phyloP scores from a whole-genome alignment of 306 rosid genomes.

The Arachis stenosperma region DNA sequence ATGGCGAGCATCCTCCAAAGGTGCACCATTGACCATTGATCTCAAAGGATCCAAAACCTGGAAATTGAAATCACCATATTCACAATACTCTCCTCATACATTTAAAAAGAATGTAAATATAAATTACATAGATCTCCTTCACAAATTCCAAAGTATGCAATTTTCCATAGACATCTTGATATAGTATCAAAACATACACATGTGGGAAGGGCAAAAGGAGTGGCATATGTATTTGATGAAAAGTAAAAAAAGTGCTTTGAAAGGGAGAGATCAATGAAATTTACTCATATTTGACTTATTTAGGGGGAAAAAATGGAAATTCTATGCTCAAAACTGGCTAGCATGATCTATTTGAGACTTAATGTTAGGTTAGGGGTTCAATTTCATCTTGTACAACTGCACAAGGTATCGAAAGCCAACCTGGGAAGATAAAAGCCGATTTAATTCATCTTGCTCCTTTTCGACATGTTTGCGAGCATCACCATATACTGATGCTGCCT shows the following conservation, averaged over 20 bases:
- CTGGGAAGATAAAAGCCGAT: conserved; percentile 77
- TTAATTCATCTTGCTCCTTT: conserved; percentile 92
- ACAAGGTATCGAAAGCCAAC: conserved; percentile 50
- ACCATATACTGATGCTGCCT: conserved; percentile 92
- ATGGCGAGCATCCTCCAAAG: conserved; percentile 99
- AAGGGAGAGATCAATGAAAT: conserved; percentile 2
- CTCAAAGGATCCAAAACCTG: conserved; percentile 96
- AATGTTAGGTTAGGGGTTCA: conserved; percentile 23
- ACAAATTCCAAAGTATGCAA: conserved; percentile 18
- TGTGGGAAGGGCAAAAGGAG: conserved; percentile 24
- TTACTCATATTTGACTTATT: conserved; percentile 23
- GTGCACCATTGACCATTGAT: conserved; percentile 82
- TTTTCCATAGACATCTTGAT: conserved; percentile 7
- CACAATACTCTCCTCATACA: conserved; percentile 34
- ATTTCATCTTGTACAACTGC: conserved; percentile 9
- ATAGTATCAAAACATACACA: conserved; percentile 14
- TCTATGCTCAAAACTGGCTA: conserved; percentile 11
- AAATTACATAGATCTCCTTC: not conserved
- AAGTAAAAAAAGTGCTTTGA: not conserved
- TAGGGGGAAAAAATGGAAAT: not conserved
- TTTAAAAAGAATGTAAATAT: conserved; percentile 11
- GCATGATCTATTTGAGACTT: conserved; percentile 24
- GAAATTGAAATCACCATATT: conserved; percentile 37
- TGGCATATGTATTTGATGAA: conserved; percentile 8
- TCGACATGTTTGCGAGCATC: conserved; percentile 96